Base-by-base conservation (phyloP, 352 stramenopile genomes). In the Phytopythium ostracodes region DNA sequence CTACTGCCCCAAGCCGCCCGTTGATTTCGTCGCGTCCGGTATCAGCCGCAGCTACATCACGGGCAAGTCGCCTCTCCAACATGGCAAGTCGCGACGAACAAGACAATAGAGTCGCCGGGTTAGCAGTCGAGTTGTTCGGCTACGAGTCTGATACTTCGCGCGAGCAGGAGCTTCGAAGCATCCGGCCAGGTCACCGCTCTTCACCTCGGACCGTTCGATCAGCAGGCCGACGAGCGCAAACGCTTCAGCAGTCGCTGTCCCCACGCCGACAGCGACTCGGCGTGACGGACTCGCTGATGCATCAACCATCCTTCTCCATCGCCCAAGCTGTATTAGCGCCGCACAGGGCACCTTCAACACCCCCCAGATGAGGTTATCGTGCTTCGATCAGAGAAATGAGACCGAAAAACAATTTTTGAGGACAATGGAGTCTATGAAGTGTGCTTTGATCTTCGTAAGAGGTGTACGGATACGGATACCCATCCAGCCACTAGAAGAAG, bases 261-360 rank as follows among this genome's bases (percentile, higher is more conserved):
- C 44, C 60, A 7, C 27, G 62, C 24, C 70, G 70, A 29, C 54
- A 55, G 24, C 67, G 65, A 11, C 27, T 67, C 17, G 60, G 58
- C 17, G 62, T 69, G 6, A 56, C 71, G 14, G 62, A 75, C n/a
- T 59, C 68, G 43, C 58, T 78, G 50, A 53, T 78, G 54, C 68
- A 75, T 22, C 56, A 59, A 22, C 67, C 67, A 6, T 67, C 67
- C 6, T 77, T 66, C 46, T 73, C 68, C 17, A 66, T 73, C 12
- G 43, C 61, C 0, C 33, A 71, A 35, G 59, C 56, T 2, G 62
- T 55, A 0, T 54, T 73, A 29, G 35, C 35, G 14, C 63, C 67
- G 2, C 24, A 54, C 59, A 56, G 59, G 60, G 44, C 22, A 25
- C 7, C 33, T 17, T 5, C 24, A 8, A 52, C 24, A 7, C 18